These are phyloP conservation scores for Cylindrotheca fusiformis DNA, from an alignment of 108 stramenopile genomes.

Conservation along the genomic window DNA sequence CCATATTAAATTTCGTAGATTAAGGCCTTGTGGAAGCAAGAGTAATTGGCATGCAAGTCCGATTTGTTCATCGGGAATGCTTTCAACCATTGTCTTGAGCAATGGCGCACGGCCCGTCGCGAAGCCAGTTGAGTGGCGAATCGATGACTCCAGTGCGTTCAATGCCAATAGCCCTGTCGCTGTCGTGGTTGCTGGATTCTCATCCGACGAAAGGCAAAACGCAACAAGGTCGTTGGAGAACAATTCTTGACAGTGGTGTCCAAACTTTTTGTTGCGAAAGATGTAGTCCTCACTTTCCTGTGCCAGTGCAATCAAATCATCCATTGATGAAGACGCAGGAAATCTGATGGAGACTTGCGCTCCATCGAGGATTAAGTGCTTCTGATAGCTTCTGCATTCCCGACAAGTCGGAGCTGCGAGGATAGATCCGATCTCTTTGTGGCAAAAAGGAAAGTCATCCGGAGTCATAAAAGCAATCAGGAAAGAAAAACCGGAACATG, in stretches of 20 bases:
- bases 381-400: background rate
- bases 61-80: background rate
- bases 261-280: background rate
- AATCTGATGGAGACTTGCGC: too few relatives aligned
- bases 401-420: background rate
- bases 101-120: slow-evolving; percentile 36
- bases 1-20: slow-evolving; percentile 68
- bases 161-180: slow-evolving; percentile 35
- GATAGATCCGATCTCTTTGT: background rate
- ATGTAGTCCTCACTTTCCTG: slow-evolving; percentile 4
- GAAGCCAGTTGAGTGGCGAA: slow-evolving; percentile 28
- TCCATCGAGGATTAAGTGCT: too few relatives aligned
- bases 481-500: background rate
- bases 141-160: slow-evolving; percentile 55
- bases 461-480: background rate
- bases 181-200: slow-evolving; percentile 5
- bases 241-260: too few relatives aligned
- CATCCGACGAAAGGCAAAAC: background rate
- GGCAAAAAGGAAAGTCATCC: background rate
- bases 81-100: slow-evolving; percentile 37
- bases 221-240: background rate
- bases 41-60: slow-evolving; percentile 23
- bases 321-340: background rate
- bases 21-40: slow-evolving; percentile 53
- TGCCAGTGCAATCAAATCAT: slow-evolving; percentile 8